Percentiles rank a stretch among this genome's conserved stretches.
Evolutionary conservation across 768 basidiomycete genomes (phyloP).

Genomic region (Psilocybe cyanescens): DNA sequence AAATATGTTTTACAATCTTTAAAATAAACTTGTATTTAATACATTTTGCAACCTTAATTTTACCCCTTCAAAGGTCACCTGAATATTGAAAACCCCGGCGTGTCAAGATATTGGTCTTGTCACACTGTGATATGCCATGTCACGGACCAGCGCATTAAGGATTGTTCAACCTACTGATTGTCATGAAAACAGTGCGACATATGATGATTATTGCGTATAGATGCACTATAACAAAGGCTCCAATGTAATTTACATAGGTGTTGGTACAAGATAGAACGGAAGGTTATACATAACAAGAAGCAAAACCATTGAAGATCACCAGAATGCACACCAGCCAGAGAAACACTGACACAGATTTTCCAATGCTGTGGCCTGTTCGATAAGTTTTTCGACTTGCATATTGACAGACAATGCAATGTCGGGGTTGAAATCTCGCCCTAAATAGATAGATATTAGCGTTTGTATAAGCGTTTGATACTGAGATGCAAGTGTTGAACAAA

Average conservation of each 20-base stretch:
- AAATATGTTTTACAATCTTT: no score
- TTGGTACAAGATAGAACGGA: constrained; percentile 16
- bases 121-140: no score
- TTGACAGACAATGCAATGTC: constrained; percentile 73
- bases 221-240: constrained; percentile 4
- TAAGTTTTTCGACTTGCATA: constrained; percentile 90
- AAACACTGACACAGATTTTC: constrained; percentile 98
- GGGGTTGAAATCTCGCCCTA: constrained; percentile 94
- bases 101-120: no score
- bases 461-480: background rate
- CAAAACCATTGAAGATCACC: constrained; percentile 42
- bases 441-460: background rate
- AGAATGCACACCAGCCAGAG: constrained; percentile 93
- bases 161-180: no score
- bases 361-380: constrained; percentile 89
- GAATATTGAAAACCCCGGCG: no score
- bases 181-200: background rate
- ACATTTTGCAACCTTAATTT: no score
- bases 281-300: constrained; percentile 5
- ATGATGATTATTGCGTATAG: background rate
- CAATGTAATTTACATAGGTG: constrained; percentile 22
- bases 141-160: no score
- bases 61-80: no score
- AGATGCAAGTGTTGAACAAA: constrained; percentile 30
- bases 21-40: no score